A percentile compares a stretch with the other conserved stretches of the same genome.
Conservation (phyloP, 495 filamentous ascomycete genomes). For the Penicillium coffeae region DNA sequence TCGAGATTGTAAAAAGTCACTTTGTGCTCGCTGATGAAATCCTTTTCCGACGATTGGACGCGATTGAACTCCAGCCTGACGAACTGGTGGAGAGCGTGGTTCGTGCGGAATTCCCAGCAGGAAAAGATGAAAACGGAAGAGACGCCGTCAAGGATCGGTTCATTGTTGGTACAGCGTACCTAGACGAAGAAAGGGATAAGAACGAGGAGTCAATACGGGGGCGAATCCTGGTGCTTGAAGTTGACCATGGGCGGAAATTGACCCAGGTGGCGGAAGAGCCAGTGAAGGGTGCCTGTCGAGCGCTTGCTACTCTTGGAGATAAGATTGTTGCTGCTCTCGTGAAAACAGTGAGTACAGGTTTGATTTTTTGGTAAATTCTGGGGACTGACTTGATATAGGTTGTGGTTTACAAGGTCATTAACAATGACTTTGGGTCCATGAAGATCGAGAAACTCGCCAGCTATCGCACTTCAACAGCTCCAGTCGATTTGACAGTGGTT, state of each 20-base stretch:
- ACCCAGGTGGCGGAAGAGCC: constrained; percentile 60
- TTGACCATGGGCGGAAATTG: constrained; percentile 67
- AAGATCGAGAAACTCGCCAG: constrained; percentile 62
- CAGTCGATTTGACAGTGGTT: constrained; percentile 73
- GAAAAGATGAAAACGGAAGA: constrained; percentile 46
- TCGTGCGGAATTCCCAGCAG: constrained; percentile 67
- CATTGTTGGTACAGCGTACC: constrained; percentile 78
- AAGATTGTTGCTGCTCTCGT: constrained; percentile 80
- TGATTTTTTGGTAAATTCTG: neutral
- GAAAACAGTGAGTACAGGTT: constrained; percentile 62
- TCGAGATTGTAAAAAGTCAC: constrained; percentile 54
- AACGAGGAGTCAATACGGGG: constrained; percentile 55
- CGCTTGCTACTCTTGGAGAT: constrained; percentile 66
- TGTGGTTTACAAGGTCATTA: constrained; percentile 54
- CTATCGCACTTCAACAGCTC: constrained; percentile 80
- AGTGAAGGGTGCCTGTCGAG: constrained; percentile 74
- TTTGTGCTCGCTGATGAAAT: constrained; percentile 62
- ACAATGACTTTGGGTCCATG: constrained; percentile 42
- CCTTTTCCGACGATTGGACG: constrained; percentile 51
- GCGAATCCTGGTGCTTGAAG: constrained; percentile 78
- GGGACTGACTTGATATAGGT: constrained; percentile 29
- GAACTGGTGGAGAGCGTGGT: constrained; percentile 86
- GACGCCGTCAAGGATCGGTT: constrained; percentile 62
- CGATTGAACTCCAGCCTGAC: constrained; percentile 49
- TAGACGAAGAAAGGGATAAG: constrained; percentile 50